Percentiles rank a stretch among this genome's conserved stretches.
These are phyloP conservation scores for Musa schizocarpa DNA, from an alignment of 176 grass and related monocot species.

Conservation along the genomic window DNA sequence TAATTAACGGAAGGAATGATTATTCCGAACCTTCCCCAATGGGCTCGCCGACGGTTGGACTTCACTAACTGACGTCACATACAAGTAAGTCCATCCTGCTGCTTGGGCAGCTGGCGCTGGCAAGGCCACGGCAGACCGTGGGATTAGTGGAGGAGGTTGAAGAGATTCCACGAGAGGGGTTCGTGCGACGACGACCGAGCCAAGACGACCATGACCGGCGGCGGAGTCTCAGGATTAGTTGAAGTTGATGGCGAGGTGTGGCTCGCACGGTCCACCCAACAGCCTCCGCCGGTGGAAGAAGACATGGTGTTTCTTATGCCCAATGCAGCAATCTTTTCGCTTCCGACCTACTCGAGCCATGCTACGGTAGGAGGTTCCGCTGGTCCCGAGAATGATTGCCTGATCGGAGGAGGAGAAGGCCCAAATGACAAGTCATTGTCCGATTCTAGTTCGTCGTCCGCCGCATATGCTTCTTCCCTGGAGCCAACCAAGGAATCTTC, in stretches of 20 bases:
- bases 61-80: too few species aligned
- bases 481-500: conserved; percentile 6
- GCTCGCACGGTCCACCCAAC: conserved; percentile 67
- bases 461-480: conserved; percentile 35
- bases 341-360: conserved; percentile 27
- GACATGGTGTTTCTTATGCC: conserved; percentile 74
- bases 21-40: too few species aligned
- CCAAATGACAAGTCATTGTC: conserved; percentile 67
- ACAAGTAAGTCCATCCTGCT: too few species aligned
- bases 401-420: not conserved
- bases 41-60: too few species aligned
- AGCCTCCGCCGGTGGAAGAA: conserved; percentile 24
- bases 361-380: conserved; percentile 38
- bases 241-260: conserved; percentile 44
- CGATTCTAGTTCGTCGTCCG: conserved; percentile 60
- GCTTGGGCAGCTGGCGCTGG: too few species aligned
- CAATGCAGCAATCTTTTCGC: conserved; percentile 53
- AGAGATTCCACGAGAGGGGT: conserved; percentile 56
- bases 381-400: conserved; percentile 34
- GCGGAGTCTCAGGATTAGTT: conserved; percentile 22
- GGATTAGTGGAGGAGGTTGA: conserved; percentile 35
- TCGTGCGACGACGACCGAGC: conserved; percentile 47
- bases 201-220: conserved; percentile 47
- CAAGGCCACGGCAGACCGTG: conserved; percentile 14
- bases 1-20: too few species aligned